These are phyloP conservation scores for Penicillium lividum DNA, from an alignment of 495 filamentous ascomycete genomes.

Conservation along the genomic window DNA sequence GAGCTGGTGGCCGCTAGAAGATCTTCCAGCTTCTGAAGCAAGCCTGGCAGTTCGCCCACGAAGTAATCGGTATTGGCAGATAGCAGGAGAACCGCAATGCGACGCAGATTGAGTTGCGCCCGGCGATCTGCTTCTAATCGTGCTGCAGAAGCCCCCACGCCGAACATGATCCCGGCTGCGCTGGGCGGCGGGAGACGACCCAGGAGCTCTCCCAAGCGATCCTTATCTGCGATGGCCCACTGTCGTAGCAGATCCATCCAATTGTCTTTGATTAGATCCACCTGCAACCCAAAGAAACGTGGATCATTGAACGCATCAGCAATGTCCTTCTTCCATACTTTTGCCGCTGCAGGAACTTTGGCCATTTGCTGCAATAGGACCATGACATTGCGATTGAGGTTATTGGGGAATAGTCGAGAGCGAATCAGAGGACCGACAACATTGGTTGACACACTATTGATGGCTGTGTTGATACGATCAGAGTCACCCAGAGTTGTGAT, in stretches of 20 bases:
- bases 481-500: slow-evolving; percentile 83
- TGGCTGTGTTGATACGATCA: slow-evolving; percentile 77
- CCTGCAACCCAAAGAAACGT: slow-evolving; percentile 72
- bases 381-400: slow-evolving; percentile 69
- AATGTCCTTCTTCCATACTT: slow-evolving; percentile 90
- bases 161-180: slow-evolving; percentile 97
- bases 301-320: slow-evolving; percentile 88
- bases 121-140: slow-evolving; percentile 90
- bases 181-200: slow-evolving; percentile 78
- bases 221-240: slow-evolving; percentile 82
- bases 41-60: slow-evolving; percentile 65
- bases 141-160: slow-evolving; percentile 93
- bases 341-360: slow-evolving; percentile 75
- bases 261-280: slow-evolving; percentile 62
- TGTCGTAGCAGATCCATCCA: slow-evolving; percentile 86
- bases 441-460: slow-evolving; percentile 76
- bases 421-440: slow-evolving; percentile 81
- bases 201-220: slow-evolving; percentile 79
- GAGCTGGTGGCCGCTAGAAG: slow-evolving; percentile 81
- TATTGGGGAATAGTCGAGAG: slow-evolving; percentile 85
- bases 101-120: slow-evolving; percentile 85
- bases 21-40: slow-evolving; percentile 85
- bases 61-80: slow-evolving; percentile 76
- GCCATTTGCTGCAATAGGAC: slow-evolving; percentile 75
- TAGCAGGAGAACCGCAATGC: slow-evolving; percentile 75